Evolutionary conservation across 23 red algal species (phyloP).

Genomic region (Gracilaria gracilis): DNA sequence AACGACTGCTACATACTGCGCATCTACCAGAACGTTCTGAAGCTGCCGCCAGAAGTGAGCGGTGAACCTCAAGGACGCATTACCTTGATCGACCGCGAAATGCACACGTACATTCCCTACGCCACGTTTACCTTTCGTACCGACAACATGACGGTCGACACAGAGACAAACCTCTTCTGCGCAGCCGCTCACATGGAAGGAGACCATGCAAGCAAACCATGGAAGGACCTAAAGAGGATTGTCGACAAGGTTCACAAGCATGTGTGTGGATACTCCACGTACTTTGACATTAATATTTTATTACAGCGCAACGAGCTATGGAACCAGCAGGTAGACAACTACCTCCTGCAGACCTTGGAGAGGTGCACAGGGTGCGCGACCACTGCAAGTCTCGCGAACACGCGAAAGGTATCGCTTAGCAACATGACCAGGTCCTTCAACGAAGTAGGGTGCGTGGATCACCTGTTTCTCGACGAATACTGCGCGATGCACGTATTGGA

Average conservation of each 20-base stretch:
- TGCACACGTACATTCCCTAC: no score
- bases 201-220: no score
- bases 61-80: background rate
- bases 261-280: constrained; percentile 32
- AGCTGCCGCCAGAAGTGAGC: constrained; percentile 7
- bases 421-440: constrained; percentile 33
- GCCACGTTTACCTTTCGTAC: no score
- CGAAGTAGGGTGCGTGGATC: constrained; percentile 29
- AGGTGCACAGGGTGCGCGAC: no score
- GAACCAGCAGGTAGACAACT: constrained; percentile 39
- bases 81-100: constrained; percentile 8
- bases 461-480: constrained; percentile 26
- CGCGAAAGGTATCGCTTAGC: no score
- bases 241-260: no score
- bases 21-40: background rate
- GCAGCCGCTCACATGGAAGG: no score
- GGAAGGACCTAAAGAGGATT: no score
- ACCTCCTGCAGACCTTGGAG: background rate
- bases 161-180: no score
- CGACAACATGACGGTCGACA: no score
- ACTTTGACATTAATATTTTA: constrained; percentile 35
- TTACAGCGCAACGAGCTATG: constrained; percentile 21
- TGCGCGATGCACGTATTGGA: constrained; percentile 32
- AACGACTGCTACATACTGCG: constrained; percentile 8
- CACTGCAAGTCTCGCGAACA: no score